A percentile compares a stretch with the other conserved stretches of the same genome.
phyloP scores from a whole-genome alignment of 148 eudicot species.

The Oxyria digyna region DNA sequence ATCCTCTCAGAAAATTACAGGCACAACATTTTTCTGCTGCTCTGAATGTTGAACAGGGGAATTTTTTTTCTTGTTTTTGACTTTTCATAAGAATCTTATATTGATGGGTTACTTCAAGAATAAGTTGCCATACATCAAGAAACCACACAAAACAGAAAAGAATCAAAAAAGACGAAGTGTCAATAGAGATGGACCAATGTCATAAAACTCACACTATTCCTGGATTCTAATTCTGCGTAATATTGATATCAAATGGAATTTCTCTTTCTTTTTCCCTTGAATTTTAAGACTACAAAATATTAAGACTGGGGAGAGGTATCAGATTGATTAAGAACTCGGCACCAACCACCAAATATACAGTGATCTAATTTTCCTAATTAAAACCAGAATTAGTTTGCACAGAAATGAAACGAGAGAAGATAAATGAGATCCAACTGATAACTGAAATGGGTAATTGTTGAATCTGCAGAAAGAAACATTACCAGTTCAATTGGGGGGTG shows the following conservation, averaged over 20 bases:
- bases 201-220: neutral
- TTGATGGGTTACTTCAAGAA: constrained; percentile 1
- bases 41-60: neutral
- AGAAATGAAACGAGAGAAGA: neutral
- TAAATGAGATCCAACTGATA: neutral
- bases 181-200: too few relatives aligned
- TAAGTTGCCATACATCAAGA: neutral
- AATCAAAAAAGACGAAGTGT: neutral
- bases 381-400: too few relatives aligned
- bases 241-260: neutral
- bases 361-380: neutral
- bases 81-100: neutral
- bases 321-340: neutral
- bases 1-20: neutral
- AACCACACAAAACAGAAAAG: neutral
- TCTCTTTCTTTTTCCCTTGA: too few relatives aligned
- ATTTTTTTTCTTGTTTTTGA: neutral
- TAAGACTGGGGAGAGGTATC: constrained; percentile 1
- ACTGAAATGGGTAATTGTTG: neutral
- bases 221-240: neutral
- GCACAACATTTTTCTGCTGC: neutral
- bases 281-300: neutral
- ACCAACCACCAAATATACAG: neutral
- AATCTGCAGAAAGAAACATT: neutral
- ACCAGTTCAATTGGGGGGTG: neutral